Evolutionary conservation across 805 yeast species (phyloP).

Genomic region (Candida silvatica): DNA sequence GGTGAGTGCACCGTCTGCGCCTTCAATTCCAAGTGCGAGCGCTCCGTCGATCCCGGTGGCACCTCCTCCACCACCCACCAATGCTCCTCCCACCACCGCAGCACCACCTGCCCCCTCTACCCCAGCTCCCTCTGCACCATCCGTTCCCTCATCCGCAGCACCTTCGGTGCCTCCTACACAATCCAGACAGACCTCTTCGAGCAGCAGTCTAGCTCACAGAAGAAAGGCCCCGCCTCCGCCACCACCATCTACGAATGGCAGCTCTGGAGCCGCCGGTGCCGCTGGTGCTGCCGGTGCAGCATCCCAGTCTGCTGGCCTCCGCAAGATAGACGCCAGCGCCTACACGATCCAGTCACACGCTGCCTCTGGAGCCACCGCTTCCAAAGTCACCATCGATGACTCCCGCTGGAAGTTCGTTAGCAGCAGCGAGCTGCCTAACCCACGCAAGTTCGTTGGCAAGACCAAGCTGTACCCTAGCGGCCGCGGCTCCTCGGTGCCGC

Average conservation of each 20-base stretch:
- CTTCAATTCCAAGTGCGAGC: constrained; percentile 1
- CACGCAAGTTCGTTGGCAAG: constrained; percentile 67
- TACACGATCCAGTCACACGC: constrained; percentile 44
- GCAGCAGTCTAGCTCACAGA: constrained; percentile 4
- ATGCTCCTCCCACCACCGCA: constrained; percentile 16
- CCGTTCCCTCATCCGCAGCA: constrained; percentile 3
- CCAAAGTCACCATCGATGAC: constrained; percentile 53
- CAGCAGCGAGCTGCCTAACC: constrained; percentile 68
- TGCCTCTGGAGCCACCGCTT: constrained; percentile 4
- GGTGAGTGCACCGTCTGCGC: constrained; percentile 3
- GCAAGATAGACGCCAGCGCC: constrained; percentile 57
- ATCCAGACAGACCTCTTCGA: constrained; percentile 3
- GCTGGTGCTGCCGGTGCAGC: neutral
- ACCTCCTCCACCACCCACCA: constrained; percentile 2
- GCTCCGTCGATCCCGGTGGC: constrained; percentile 6
- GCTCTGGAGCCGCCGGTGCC: neutral
- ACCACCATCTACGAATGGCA: constrained; percentile 19
- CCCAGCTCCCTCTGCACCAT: constrained; percentile 6
- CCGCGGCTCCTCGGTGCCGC: constrained; percentile 85
- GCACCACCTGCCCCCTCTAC: constrained; percentile 7
- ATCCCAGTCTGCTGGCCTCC: constrained; percentile 34
- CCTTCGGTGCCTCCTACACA: constrained; percentile 7
- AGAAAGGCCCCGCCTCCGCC: constrained; percentile 20
- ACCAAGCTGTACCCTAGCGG: constrained; percentile 91
- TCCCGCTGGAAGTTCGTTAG: constrained; percentile 64